These are phyloP conservation scores for Linum usitatissimum DNA, from an alignment of 345 rosid genomes.

Conservation along the genomic window DNA sequence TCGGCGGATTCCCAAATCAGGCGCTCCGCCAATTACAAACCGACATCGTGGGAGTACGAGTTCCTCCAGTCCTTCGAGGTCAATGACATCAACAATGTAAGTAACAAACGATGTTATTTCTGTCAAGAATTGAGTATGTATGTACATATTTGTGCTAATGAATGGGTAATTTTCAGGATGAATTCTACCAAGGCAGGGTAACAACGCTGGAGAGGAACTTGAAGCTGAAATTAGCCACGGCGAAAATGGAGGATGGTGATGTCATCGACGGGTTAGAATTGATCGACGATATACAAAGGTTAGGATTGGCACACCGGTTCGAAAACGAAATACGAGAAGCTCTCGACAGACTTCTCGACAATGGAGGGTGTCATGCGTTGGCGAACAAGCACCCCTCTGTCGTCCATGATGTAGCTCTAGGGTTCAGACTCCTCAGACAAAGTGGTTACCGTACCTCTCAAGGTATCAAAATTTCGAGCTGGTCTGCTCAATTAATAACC, in stretches of 20 bases:
- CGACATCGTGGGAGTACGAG: not conserved
- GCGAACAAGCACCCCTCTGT: not conserved
- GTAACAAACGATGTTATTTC: too few species aligned
- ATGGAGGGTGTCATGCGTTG: not conserved
- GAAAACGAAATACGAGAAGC: slow-evolving; percentile 19
- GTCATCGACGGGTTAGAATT: slow-evolving; percentile 12
- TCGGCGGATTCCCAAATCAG: not conserved
- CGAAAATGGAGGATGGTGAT: slow-evolving; percentile 5
- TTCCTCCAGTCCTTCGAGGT: not conserved
- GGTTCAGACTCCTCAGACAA: slow-evolving; percentile 36
- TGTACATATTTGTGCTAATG: too few species aligned
- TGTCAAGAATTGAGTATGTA: too few species aligned
- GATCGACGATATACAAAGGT: slow-evolving; percentile 36
- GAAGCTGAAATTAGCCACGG: slow-evolving; percentile 13
- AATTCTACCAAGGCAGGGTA: slow-evolving; percentile 5
- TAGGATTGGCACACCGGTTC: slow-evolving; percentile 29
- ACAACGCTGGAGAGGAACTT: slow-evolving; percentile 22
- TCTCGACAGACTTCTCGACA: slow-evolving; percentile 12
- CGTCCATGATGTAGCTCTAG: slow-evolving; percentile 26
- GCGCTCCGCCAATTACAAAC: not conserved
- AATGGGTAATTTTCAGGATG: slow-evolving; percentile 9
- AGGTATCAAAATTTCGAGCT: slow-evolving; percentile 18
- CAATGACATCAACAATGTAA: not conserved
- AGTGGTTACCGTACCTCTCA: slow-evolving; percentile 29
- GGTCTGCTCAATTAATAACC: not conserved